phyloP scores from a whole-genome alignment of 148 eudicot genomes.

The Mesembryanthemum crystallinum region DNA sequence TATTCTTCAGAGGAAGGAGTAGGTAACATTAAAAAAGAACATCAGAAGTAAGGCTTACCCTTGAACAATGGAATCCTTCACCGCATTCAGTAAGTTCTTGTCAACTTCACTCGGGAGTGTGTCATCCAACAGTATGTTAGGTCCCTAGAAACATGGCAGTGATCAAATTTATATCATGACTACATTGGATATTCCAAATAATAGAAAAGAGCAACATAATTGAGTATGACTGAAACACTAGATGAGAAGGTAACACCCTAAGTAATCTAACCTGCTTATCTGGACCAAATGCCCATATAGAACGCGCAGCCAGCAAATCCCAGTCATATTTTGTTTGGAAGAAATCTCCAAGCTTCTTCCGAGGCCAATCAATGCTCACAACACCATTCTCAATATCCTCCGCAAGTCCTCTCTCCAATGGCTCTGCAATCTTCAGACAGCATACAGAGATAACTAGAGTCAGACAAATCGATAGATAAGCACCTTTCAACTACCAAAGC shows the following conservation, averaged over 20 bases:
- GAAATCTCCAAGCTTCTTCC: constrained; percentile 84
- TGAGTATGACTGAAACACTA: not conserved
- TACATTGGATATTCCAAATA: not conserved
- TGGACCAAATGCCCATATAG: constrained; percentile 99
- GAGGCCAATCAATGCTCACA: constrained; percentile 93
- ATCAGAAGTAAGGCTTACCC: constrained; percentile 51
- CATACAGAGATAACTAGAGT: not conserved
- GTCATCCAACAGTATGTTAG: constrained; percentile 92
- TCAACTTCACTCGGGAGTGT: constrained; percentile 98
- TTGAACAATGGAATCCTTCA: constrained; percentile 96
- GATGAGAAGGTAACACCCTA: not conserved
- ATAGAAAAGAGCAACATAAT: not conserved
- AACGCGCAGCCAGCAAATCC: constrained; percentile 98
- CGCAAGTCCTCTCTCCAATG: constrained; percentile 96
- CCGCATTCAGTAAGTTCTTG: constrained; percentile 77
- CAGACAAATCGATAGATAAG: constrained; percentile 5
- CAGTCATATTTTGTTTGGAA: constrained; percentile 94
- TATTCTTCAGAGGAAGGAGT: not conserved
- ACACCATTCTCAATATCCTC: constrained; percentile 91
- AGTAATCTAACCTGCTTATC: constrained; percentile 71
- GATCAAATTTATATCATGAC: not conserved
- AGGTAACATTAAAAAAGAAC: not conserved
- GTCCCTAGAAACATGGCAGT: constrained; percentile 54
- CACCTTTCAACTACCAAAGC: not conserved
- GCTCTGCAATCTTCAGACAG: constrained; percentile 75